Evolutionary conservation across 305 asterid genomes (phyloP).

Genomic region (Rubia tinctorum): DNA sequence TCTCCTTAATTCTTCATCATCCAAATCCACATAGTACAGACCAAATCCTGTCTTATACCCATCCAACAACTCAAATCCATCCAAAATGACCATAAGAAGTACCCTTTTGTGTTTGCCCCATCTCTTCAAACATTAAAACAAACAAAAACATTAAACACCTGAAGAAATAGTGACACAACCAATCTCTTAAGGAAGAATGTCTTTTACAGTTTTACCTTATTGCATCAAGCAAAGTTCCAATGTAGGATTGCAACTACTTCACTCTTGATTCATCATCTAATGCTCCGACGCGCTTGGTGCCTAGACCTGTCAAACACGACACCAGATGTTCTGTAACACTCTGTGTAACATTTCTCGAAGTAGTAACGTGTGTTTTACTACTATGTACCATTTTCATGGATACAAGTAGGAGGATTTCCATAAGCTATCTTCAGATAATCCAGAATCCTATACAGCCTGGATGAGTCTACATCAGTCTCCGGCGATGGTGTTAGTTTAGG

Average conservation of each 20-base stretch:
- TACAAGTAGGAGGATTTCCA: slow-evolving; percentile 46
- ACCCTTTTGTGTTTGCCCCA: slow-evolving; percentile 50
- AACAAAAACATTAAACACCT: neutral
- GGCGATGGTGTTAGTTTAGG: slow-evolving; percentile 6
- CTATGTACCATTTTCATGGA: slow-evolving; percentile 63
- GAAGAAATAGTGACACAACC: neutral
- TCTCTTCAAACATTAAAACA: slow-evolving; percentile 23
- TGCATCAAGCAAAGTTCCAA: slow-evolving; percentile 15
- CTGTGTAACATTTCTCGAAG: no score
- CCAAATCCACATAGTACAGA: slow-evolving; percentile 36
- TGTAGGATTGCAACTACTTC: slow-evolving; percentile 8
- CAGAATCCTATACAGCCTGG: slow-evolving; percentile 35
- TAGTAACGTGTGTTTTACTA: no score
- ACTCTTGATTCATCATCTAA: slow-evolving; percentile 8
- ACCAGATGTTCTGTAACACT: neutral
- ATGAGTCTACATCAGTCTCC: slow-evolving; percentile 34
- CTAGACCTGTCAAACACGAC: slow-evolving; percentile 30
- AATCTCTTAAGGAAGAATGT: neutral
- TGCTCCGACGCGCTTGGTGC: neutral
- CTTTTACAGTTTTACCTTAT: slow-evolving; percentile 29
- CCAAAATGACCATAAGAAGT: slow-evolving; percentile 51
- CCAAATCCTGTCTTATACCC: slow-evolving; percentile 19
- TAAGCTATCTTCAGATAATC: slow-evolving; percentile 41
- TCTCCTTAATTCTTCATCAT: slow-evolving; percentile 27
- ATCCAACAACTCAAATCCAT: slow-evolving; percentile 42